Percentiles rank a stretch among this genome's conserved stretches.
Conservation (phyloP, 768 basidiomycete species). For the Arthromyces matolae region DNA sequence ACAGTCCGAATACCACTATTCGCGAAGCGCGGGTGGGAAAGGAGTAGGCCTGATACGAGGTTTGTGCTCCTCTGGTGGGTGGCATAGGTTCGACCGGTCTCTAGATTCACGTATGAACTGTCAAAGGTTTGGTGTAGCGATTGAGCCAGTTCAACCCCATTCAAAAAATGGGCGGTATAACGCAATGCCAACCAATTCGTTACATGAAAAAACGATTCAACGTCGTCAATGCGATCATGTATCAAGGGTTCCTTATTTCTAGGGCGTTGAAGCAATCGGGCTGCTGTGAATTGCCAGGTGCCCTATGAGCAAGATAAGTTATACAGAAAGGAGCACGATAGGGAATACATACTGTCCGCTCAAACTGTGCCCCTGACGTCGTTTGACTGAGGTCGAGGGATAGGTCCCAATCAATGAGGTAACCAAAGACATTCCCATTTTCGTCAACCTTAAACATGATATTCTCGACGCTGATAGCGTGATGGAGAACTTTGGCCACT, state of each 20-base stretch:
- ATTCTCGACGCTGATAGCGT: constrained; percentile 3
- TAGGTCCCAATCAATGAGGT: too few relatives aligned
- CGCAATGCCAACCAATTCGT: neutral
- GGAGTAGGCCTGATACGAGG: neutral
- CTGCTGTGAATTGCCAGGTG: neutral
- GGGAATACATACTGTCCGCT: too few relatives aligned
- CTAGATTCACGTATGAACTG: neutral
- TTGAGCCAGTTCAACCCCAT: neutral
- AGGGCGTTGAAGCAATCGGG: neutral
- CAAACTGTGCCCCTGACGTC: too few relatives aligned
- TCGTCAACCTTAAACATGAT: neutral
- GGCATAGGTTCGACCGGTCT: neutral
- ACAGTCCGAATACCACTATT: neutral
- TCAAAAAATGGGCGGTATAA: neutral
- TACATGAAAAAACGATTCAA: constrained; percentile 1
- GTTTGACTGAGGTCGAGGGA: too few relatives aligned
- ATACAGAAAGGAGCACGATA: too few relatives aligned
- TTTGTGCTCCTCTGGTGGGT: neutral
- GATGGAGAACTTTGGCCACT: neutral
- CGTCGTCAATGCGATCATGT: neutral
- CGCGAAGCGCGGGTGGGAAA: neutral
- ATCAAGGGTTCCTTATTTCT: neutral
- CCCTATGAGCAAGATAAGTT: neutral
- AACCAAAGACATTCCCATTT: neutral
- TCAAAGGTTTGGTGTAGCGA: neutral